phyloP scores from a whole-genome alignment of 2,329 filamentous ascomycete species.

The Claviceps purpurea region DNA sequence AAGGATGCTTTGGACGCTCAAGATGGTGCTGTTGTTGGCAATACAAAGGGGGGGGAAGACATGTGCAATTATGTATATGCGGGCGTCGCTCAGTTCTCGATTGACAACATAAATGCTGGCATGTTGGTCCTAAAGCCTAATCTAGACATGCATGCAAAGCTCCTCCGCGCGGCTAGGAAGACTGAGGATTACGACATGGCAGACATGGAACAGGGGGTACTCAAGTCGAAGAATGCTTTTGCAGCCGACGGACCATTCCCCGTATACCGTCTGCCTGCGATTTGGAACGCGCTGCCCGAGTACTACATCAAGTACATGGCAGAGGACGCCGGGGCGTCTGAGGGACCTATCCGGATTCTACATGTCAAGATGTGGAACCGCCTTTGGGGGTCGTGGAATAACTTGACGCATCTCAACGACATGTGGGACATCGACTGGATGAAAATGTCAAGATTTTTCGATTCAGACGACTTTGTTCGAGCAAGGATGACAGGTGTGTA shows the following conservation, averaged over 20 bases:
- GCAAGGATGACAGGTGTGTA: neutral
- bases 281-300: slow-evolving; percentile 3
- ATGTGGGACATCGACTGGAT: slow-evolving; percentile 4
- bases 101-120: slow-evolving; percentile 4
- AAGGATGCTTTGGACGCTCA: neutral
- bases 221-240: slow-evolving; percentile 3
- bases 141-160: slow-evolving; percentile 2
- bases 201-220: slow-evolving; percentile 2
- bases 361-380: slow-evolving; percentile 5
- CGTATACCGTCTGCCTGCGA: neutral
- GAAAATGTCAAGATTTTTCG: slow-evolving; percentile 2
- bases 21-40: neutral
- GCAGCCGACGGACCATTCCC: slow-evolving; percentile 1
- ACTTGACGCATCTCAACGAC: slow-evolving; percentile 3
- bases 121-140: slow-evolving; percentile 3
- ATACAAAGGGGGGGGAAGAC: neutral
- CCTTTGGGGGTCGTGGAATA: slow-evolving; percentile 3
- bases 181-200: neutral
- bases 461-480: neutral
- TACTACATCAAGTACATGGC: neutral
- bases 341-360: neutral
- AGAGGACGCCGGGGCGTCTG: neutral
- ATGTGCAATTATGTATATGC: slow-evolving; percentile 3
- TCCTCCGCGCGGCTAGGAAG: neutral
- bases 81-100: neutral